phyloP scores from a whole-genome alignment of 1,139 yeast species.

The Saccharomyces uvarum region DNA sequence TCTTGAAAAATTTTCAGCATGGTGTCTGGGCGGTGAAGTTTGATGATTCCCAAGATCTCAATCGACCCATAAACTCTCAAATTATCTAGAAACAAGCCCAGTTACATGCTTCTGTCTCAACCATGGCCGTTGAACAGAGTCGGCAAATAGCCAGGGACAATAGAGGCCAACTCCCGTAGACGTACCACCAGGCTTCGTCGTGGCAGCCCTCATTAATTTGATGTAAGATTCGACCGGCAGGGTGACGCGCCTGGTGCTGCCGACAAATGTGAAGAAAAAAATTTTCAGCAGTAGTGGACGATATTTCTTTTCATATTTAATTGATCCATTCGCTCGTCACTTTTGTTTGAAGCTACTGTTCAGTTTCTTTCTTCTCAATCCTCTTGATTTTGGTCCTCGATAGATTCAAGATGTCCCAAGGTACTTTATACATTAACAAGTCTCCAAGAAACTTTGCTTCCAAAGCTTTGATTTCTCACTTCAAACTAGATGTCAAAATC shows the following conservation, averaged over 20 bases:
- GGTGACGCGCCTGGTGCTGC: not conserved
- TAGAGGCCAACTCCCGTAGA: not conserved
- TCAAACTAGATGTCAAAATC: constrained; percentile 62
- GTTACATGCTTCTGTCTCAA: not conserved
- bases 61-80: not conserved
- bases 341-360: not conserved
- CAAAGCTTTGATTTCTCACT: constrained; percentile 71
- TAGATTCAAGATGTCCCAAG: constrained; percentile 47
- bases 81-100: not conserved
- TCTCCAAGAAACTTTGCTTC: constrained; percentile 50
- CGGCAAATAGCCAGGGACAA: not conserved
- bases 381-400: not conserved
- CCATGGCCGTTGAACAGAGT: constrained; percentile 41
- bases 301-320: not conserved
- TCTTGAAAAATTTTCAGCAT: constrained; percentile 5
- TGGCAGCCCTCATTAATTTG: not conserved
- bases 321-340: not conserved
- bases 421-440: constrained; percentile 49
- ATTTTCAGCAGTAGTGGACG: not conserved
- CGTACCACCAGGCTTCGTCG: not conserved
- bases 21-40: constrained; percentile 3
- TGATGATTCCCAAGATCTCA: not conserved
- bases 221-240: not conserved
- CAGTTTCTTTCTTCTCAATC: not conserved
- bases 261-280: not conserved